Conservation (phyloP, 257 asterid genomes). For the Salvia rosmarinus region DNA sequence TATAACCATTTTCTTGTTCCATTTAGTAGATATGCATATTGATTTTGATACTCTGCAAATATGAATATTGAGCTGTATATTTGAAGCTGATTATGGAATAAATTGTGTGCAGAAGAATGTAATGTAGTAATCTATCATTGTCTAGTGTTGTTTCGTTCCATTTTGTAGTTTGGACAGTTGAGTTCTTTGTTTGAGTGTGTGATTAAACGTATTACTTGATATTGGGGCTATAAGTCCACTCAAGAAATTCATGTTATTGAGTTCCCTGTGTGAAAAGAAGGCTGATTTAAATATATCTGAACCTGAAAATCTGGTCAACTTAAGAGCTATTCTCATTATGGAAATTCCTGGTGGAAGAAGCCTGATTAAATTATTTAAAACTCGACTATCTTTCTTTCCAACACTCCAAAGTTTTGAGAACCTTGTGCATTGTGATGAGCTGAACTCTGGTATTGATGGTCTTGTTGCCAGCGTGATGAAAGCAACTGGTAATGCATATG, state of each 20-base stretch:
- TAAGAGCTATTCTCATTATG: constrained; percentile 5
- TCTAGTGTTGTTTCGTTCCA: background rate
- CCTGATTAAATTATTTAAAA: background rate
- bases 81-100: constrained; percentile 5
- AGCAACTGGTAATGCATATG: background rate
- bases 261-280: background rate
- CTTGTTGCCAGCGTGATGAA: constrained; percentile 12
- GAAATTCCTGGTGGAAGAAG: constrained; percentile 8
- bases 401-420: background rate
- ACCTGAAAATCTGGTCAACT: background rate
- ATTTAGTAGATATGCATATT: constrained; percentile 30
- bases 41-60: constrained; percentile 17
- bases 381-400: background rate
- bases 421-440: constrained; percentile 8
- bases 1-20: constrained; percentile 32
- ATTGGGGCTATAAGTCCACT: constrained; percentile 16
- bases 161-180: constrained; percentile 5
- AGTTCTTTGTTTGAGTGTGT: constrained; percentile 6
- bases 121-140: constrained; percentile 4
- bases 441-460: constrained; percentile 11
- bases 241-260: constrained; percentile 6
- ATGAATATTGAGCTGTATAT: constrained; percentile 21
- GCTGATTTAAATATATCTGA: constrained; percentile 2
- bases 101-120: constrained; percentile 8
- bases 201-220: background rate